Conservation (phyloP, 768 basidiomycete species). For the Lentinula detonsa region DNA sequence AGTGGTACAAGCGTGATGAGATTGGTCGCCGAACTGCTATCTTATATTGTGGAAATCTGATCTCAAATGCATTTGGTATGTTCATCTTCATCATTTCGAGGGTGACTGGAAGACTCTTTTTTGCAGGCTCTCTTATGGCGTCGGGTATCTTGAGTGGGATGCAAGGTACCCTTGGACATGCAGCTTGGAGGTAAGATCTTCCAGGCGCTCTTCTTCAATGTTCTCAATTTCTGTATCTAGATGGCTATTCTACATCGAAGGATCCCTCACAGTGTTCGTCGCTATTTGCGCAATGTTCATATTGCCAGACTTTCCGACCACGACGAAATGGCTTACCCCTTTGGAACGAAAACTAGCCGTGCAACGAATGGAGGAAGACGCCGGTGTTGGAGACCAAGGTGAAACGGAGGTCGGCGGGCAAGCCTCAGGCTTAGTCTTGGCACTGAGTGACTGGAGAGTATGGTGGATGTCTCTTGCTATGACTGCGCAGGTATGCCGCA, state of each 20-base stretch:
- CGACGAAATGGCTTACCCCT: conserved; percentile 27
- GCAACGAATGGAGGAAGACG: conserved; percentile 58
- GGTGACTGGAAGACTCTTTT: background rate
- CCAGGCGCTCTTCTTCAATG: conserved; percentile 5
- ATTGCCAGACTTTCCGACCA: conserved; percentile 43
- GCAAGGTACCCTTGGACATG: conserved; percentile 41
- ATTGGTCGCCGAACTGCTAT: conserved; percentile 35
- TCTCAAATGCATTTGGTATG: conserved; percentile 48
- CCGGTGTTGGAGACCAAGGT: conserved; percentile 44
- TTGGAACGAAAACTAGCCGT: conserved; percentile 34
- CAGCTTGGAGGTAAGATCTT: conserved; percentile 41
- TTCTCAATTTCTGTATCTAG: conserved; percentile 14
- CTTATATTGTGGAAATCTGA: conserved; percentile 44
- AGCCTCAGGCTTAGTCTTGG: conserved; percentile 48
- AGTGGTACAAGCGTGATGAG: conserved; percentile 39
- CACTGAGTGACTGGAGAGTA: conserved; percentile 75
- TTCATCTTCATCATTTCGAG: background rate
- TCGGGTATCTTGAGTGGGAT: conserved; percentile 41
- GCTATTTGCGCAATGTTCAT: conserved; percentile 39
- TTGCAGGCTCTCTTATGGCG: conserved; percentile 30
- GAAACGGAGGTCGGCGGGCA: conserved; percentile 31
- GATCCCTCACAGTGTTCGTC: conserved; percentile 36
- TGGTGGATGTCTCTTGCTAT: conserved; percentile 73
- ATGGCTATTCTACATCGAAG: conserved; percentile 47
- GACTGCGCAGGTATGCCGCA: conserved; percentile 43